phyloP scores from a whole-genome alignment of 306 rosid genomes.

The Quercus parvula region DNA sequence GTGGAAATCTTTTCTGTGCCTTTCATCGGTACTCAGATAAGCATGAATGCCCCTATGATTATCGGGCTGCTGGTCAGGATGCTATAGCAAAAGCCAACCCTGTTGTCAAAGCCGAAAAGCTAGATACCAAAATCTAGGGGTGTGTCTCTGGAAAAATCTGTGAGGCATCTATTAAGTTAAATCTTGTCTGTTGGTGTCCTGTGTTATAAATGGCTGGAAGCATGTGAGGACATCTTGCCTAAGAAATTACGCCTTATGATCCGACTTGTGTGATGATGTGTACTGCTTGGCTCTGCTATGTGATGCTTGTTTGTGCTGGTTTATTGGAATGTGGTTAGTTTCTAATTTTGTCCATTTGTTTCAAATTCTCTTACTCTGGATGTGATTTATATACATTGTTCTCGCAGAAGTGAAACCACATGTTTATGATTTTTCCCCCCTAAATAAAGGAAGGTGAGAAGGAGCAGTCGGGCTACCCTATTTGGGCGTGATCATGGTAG shows the following conservation, averaged over 20 bases:
- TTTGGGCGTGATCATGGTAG: too few relatives aligned
- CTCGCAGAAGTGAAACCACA: not conserved
- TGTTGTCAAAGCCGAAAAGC: constrained; percentile 38
- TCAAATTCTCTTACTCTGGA: too few relatives aligned
- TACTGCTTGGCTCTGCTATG: not conserved
- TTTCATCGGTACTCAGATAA: constrained; percentile 41
- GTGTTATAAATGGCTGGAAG: constrained; percentile 10
- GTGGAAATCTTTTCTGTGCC: constrained; percentile 40
- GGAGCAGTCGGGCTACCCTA: too few relatives aligned
- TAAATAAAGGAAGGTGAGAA: too few relatives aligned
- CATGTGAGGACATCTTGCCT: not conserved
- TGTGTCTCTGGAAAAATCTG: not conserved
- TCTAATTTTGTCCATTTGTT: not conserved
- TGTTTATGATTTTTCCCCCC: too few relatives aligned
- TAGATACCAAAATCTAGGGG: constrained; percentile 30
- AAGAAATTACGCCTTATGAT: constrained; percentile 5
- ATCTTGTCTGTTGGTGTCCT: constrained; percentile 3
- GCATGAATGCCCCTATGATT: constrained; percentile 36
- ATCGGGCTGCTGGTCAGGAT: constrained; percentile 25
- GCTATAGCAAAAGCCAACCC: constrained; percentile 49
- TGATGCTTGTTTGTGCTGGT: constrained; percentile 1
- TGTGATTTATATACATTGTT: not conserved
- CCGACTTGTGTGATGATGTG: not conserved
- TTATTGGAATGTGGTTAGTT: not conserved
- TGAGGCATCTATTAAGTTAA: constrained; percentile 2